Evolutionary conservation across 208 protist genomes (phyloP).

Genomic region (Leishmania arabica): DNA sequence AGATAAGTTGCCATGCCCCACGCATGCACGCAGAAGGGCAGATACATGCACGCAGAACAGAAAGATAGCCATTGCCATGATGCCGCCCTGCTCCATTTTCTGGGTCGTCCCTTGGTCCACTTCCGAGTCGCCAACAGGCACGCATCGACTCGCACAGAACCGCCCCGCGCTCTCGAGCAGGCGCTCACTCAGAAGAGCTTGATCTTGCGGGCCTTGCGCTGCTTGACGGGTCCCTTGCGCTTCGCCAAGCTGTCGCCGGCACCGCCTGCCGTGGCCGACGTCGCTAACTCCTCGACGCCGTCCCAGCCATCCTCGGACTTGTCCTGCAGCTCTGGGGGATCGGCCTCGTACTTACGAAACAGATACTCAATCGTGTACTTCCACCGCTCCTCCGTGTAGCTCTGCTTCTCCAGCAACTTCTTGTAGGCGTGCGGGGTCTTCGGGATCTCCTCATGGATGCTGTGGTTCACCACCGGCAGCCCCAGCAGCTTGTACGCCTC

Average conservation of each 20-base stretch:
- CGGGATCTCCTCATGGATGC: constrained; percentile 83
- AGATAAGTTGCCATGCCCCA: neutral
- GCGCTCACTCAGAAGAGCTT: constrained; percentile 72
- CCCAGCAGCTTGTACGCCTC: constrained; percentile 85
- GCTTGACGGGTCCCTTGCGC: constrained; percentile 82
- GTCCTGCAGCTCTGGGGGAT: constrained; percentile 82
- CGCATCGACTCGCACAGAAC: neutral
- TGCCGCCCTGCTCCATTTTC: neutral
- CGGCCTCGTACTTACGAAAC: constrained; percentile 84
- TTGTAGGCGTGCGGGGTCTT: constrained; percentile 77
- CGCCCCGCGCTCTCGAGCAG: neutral
- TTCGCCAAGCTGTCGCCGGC: constrained; percentile 44
- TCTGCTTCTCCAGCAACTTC: constrained; percentile 86
- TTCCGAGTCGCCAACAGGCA: neutral
- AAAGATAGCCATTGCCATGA: neutral
- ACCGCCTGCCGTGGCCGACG: constrained; percentile 29
- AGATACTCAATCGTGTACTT: constrained; percentile 91
- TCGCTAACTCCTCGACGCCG: constrained; percentile 60
- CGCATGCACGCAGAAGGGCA: neutral
- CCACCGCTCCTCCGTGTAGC: constrained; percentile 89
- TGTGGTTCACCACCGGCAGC: constrained; percentile 77
- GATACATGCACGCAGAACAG: neutral
- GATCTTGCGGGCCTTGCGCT: constrained; percentile 90
- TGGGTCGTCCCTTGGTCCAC: too few species aligned
- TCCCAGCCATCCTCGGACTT: constrained; percentile 70